A percentile compares a stretch with the other conserved stretches of the same genome.
Evolutionary conservation across 495 filamentous ascomycete genomes (phyloP).

Genomic region (Recurvomyces mirabilis): DNA sequence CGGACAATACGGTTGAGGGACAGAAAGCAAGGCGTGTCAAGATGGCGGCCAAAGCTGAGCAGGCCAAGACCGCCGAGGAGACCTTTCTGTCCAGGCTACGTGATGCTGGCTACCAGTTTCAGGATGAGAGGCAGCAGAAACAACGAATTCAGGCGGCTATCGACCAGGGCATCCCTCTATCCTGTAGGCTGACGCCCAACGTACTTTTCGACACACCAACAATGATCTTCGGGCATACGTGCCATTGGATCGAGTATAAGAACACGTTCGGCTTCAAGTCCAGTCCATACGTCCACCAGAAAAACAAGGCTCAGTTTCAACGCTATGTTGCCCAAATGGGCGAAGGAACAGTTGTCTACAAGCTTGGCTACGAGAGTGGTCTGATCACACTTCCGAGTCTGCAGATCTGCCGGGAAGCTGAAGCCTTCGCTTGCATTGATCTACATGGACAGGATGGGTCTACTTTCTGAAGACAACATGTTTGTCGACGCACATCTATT

Average conservation of each 20-base stretch:
- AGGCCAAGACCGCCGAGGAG: neutral
- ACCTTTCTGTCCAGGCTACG: neutral
- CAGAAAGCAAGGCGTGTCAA: neutral
- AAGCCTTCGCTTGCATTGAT: too few relatives aligned
- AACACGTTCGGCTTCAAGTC: neutral
- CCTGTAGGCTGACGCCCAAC: neutral
- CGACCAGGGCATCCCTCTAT: neutral
- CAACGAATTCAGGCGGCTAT: neutral
- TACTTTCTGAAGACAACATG: too few relatives aligned
- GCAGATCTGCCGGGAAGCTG: too few relatives aligned
- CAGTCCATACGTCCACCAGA: neutral
- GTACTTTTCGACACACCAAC: neutral
- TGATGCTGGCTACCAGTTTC: neutral
- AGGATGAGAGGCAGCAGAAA: neutral
- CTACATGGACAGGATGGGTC: too few relatives aligned
- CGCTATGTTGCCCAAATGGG: neutral
- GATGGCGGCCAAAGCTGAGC: neutral
- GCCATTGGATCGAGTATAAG: constrained; percentile 1
- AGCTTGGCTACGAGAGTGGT: neutral
- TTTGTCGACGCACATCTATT: too few relatives aligned
- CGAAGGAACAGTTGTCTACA: neutral
- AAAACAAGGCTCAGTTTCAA: neutral
- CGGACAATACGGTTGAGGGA: neutral
- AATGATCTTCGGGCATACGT: neutral
- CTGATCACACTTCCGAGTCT: too few relatives aligned